A percentile compares a stretch with the other conserved stretches of the same genome.
Evolutionary conservation across 345 rosid species (phyloP).

Genomic region (Melastoma malabathricum): DNA sequence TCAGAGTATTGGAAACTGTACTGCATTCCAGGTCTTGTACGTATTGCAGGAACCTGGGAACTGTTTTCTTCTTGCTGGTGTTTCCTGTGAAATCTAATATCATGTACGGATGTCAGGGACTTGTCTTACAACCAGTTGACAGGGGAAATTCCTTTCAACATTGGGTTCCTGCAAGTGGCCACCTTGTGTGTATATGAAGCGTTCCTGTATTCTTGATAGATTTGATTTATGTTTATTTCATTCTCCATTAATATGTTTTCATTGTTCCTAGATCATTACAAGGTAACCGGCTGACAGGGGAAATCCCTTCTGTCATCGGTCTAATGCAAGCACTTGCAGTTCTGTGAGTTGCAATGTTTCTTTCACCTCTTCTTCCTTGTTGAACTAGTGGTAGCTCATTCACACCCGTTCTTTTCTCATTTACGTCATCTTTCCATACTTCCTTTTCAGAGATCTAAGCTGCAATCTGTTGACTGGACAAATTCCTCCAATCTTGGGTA

Average conservation of each 20-base stretch:
- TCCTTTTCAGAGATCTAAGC: conserved; percentile 61
- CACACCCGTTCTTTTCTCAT: neutral
- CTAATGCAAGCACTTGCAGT: conserved; percentile 99
- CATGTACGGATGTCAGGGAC: conserved; percentile 39
- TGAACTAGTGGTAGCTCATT: neutral
- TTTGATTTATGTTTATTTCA: neutral
- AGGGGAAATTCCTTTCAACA: conserved; percentile 90
- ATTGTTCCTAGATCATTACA: conserved; percentile 63
- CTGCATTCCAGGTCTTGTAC: conserved; percentile 97
- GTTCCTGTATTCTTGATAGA: neutral
- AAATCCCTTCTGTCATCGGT: conserved; percentile 91
- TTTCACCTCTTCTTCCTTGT: neutral
- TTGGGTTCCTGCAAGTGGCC: conserved; percentile 97
- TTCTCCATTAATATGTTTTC: neutral
- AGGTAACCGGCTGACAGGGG: conserved; percentile 69
- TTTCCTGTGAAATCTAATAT: neutral
- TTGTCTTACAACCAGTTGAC: conserved; percentile 83
- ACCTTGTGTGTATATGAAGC: conserved; percentile 48
- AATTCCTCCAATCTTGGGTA: conserved; percentile 84
- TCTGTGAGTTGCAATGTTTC: conserved; percentile 39
- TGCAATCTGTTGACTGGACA: conserved; percentile 75
- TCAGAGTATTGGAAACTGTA: conserved; percentile 80
- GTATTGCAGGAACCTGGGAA: conserved; percentile 22
- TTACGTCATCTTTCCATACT: conserved; percentile 5
- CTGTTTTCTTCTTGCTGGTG: neutral